These are phyloP conservation scores for Elsinoe necatrix DNA, from an alignment of 2,329 filamentous ascomycete genomes.

Conservation along the genomic window DNA sequence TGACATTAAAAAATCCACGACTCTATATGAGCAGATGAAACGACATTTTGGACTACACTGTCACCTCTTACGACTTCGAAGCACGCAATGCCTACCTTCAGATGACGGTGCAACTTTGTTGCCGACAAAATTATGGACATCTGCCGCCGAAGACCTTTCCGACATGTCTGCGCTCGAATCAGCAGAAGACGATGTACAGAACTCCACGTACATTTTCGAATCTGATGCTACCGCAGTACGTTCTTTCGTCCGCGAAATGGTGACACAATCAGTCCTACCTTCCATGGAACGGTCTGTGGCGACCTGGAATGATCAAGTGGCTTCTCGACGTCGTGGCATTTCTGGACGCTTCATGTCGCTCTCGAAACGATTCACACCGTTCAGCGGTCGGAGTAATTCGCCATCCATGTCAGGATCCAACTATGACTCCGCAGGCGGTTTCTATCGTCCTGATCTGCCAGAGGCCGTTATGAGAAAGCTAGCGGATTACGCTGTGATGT, in stretches of 20 bases:
- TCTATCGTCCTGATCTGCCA: slow-evolving; percentile 72
- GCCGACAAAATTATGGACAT: slow-evolving; percentile 79
- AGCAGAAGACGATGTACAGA: slow-evolving; percentile 62
- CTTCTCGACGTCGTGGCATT: slow-evolving; percentile 78
- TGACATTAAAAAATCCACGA: slow-evolving; percentile 77
- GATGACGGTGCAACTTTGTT: slow-evolving; percentile 84
- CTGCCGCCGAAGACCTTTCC: slow-evolving; percentile 73
- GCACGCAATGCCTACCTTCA: slow-evolving; percentile 73
- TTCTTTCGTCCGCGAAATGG: slow-evolving; percentile 86
- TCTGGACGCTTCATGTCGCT: slow-evolving; percentile 91
- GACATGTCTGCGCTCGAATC: slow-evolving; percentile 52
- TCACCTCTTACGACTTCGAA: slow-evolving; percentile 78
- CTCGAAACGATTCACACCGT: slow-evolving; percentile 80
- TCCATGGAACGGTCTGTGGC: slow-evolving; percentile 91
- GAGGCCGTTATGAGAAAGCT: slow-evolving; percentile 90
- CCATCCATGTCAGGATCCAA: slow-evolving; percentile 51
- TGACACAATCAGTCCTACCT: slow-evolving; percentile 87
- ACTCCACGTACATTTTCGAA: slow-evolving; percentile 75
- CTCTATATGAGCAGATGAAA: slow-evolving; percentile 97
- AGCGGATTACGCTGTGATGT: slow-evolving; percentile 93
- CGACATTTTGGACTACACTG: slow-evolving; percentile 95
- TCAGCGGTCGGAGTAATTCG: slow-evolving; percentile 57
- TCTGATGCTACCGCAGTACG: slow-evolving; percentile 82
- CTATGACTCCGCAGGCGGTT: slow-evolving; percentile 69
- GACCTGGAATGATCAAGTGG: slow-evolving; percentile 95